A percentile compares a stretch with the other conserved stretches of the same genome.
Conservation (phyloP, 345 rosid genomes). For the Gossypium thurberi region DNA sequence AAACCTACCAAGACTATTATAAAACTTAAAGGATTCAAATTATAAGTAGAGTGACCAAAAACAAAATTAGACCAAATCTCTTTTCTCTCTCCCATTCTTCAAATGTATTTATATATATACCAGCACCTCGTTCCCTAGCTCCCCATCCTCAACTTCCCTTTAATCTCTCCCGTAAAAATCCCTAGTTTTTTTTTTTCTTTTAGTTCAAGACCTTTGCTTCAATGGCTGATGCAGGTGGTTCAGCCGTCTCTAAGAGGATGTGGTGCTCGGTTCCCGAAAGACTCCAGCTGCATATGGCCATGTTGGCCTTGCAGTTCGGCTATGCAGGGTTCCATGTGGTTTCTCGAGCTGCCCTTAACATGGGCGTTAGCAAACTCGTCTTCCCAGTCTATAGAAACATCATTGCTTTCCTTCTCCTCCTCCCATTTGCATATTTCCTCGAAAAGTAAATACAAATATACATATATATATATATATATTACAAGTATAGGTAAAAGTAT, state of each 20-base stretch:
- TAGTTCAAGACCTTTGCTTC: not conserved
- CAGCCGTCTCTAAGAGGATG: constrained; percentile 35
- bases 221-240: constrained; percentile 62
- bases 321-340: constrained; percentile 98
- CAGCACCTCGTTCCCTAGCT: constrained; percentile 13
- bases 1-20: too few relatives aligned
- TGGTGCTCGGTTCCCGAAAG: constrained; percentile 83
- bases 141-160: constrained; percentile 1
- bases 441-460: constrained; percentile 53
- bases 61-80: too few relatives aligned
- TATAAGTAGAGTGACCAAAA: too few relatives aligned
- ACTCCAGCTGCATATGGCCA: constrained; percentile 85
- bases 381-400: constrained; percentile 93
- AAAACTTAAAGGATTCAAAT: too few relatives aligned
- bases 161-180: too few relatives aligned
- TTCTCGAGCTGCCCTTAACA: constrained; percentile 94
- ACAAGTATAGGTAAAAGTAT: too few relatives aligned
- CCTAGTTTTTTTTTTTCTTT: not conserved
- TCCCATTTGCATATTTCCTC: constrained; percentile 91
- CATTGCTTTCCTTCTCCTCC: constrained; percentile 88
- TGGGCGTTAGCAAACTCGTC: constrained; percentile 95
- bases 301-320: constrained; percentile 95
- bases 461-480: too few relatives aligned
- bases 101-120: constrained; percentile 29
- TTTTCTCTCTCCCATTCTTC: not conserved